phyloP scores from a whole-genome alignment of 192 early-diverging fungal species.

The Coemansia nantahalensis region DNA sequence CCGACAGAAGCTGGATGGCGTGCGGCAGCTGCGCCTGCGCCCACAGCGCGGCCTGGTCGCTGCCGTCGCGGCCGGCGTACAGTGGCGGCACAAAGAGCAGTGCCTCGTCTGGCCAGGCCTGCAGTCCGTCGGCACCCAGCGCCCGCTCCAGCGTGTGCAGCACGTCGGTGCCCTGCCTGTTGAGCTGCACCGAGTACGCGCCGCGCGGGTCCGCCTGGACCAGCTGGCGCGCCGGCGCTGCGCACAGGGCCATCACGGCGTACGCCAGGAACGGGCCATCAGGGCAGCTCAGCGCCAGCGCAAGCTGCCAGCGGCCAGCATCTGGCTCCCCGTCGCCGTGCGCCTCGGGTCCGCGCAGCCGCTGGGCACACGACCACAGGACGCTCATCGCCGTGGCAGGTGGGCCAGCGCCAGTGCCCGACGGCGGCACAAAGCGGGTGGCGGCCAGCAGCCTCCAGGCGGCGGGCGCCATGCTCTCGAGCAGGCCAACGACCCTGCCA shows the following conservation, averaged over 20 bases:
- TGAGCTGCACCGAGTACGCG: conserved; percentile 3
- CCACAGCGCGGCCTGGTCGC: not conserved
- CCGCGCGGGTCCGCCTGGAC: conserved; percentile 1
- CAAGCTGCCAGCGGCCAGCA: conserved; percentile 16
- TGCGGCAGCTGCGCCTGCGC: conserved; percentile 15
- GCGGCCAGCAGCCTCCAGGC: conserved; percentile 24
- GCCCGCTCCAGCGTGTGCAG: conserved; percentile 17
- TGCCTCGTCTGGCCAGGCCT: conserved; percentile 5
- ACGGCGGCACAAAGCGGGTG: conserved; percentile 1
- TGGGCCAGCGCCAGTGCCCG: too few relatives aligned
- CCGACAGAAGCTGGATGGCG: conserved; percentile 15
- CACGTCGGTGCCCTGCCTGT: conserved; percentile 13
- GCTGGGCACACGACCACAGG: conserved; percentile 23
- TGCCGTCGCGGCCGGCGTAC: conserved; percentile 7
- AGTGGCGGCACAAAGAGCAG: conserved; percentile 34
- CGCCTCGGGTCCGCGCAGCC: not conserved
- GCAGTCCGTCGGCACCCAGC: conserved; percentile 8
- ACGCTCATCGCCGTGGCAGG: conserved; percentile 10
- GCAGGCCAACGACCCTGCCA: not conserved
- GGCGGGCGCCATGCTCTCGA: conserved; percentile 3
- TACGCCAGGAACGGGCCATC: conserved; percentile 25
- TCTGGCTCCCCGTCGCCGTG: not conserved
- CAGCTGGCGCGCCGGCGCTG: conserved; percentile 9
- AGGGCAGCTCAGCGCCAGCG: conserved; percentile 30
- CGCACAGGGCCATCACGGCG: conserved; percentile 12